These are phyloP conservation scores for Petunia axillaris DNA, from an alignment of 257 asterid species.

Conservation along the genomic window DNA sequence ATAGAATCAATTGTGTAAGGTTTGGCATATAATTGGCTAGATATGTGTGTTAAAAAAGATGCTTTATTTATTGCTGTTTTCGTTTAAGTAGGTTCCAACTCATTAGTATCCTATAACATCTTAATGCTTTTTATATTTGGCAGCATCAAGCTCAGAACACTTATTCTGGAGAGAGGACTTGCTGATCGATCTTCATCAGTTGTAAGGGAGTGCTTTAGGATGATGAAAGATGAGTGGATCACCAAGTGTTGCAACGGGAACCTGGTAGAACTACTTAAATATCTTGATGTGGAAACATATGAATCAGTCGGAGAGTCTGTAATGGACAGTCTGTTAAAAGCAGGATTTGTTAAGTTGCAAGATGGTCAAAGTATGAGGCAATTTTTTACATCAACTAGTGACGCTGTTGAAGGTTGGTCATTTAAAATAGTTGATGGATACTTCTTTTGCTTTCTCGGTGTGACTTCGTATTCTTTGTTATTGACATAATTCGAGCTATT, in stretches of 20 bases:
- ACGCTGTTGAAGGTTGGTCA: conserved; percentile 63
- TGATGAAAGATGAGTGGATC: conserved; percentile 95
- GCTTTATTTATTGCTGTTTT: background rate
- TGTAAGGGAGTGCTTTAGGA: conserved; percentile 73
- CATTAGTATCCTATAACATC: conserved; percentile 14
- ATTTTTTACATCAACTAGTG: conserved; percentile 45
- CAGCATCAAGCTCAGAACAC: conserved; percentile 91
- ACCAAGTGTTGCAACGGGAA: conserved; percentile 77
- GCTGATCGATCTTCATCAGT: conserved; percentile 84
- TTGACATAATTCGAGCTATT: conserved; percentile 3
- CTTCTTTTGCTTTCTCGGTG: background rate
- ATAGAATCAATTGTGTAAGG: conserved; percentile 5
- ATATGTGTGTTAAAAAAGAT: background rate
- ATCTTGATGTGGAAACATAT: conserved; percentile 96
- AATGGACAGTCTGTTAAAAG: conserved; percentile 65
- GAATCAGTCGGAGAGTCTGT: conserved; percentile 85
- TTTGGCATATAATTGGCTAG: background rate
- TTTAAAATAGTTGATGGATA: background rate
- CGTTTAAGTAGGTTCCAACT: conserved; percentile 12
- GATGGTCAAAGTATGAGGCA: conserved; percentile 66
- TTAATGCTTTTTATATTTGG: conserved; percentile 29
- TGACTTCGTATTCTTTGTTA: background rate
- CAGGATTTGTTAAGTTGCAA: conserved; percentile 62
- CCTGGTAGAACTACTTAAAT: conserved; percentile 72
- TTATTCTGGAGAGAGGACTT: conserved; percentile 89